Base-by-base conservation (phyloP, 2,329 filamentous ascomycete genomes). In the Fusarium tricinctum region DNA sequence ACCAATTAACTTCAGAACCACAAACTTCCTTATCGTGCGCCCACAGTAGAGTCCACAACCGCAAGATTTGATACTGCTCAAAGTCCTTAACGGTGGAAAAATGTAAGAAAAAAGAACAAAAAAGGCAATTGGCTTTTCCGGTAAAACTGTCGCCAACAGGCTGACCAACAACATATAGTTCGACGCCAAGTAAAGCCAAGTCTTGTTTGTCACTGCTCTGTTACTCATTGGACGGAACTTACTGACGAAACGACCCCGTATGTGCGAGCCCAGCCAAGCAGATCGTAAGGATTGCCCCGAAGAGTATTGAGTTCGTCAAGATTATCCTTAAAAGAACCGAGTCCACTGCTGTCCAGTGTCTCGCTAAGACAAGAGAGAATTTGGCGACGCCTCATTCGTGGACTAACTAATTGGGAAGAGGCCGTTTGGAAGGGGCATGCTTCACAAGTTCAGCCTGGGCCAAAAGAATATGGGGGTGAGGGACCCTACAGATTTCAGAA, bases 31-130 rank as follows among this genome's bases (percentile, higher is more conserved):
- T n/a, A 10, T 10, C 17, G 17, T 38, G 17, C 17, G 17, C 23
- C 23, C 23, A 8, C 8, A 38, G 35, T n/a, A 38, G n/a, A 38
- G 17, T 54, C 39, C 50, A 45, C 35, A 38, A 62, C n/a, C 20
- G 10, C 53, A 40, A 48, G 35, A 30, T 47, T 45, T 35, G 42
- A 43, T 47, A 19, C 23, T 22, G 28, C 19, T 35, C n/a, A 35
- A 50, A 45, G 59, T 33, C n/a, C 57, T 57, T 47, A 70, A 44
- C 44, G 66, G 66, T 70, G 66, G 66, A 69, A 63, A 53, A 69
- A 53, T 42, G 28, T 8, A 23, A 23, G 23, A 23, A 23, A 23
- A 23, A 23, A 23, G 6, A 23, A 23, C 23, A 17, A 20, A 28
- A 30, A 57, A 35, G 12, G 23, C 15, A 49, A 45, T 33, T 33